Base-by-base conservation (phyloP, 306 rosid genomes). In the Begonia fuchsioides region DNA sequence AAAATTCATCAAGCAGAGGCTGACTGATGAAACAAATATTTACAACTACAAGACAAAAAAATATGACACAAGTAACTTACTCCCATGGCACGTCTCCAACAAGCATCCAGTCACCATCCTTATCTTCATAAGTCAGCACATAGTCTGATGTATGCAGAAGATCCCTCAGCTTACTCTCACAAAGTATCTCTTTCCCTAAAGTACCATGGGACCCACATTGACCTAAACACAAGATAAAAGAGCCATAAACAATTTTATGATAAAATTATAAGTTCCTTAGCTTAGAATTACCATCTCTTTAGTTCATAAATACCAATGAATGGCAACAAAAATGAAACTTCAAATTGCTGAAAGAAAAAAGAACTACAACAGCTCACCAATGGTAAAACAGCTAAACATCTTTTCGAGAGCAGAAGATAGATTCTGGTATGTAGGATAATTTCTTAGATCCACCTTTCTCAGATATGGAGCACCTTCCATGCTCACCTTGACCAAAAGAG, bases 381-480 rank as follows among this genome's bases (percentile, higher is more conserved):
- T 61, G 48, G 81, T 90, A 70, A 84, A 84, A 62, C 93, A 90
- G 78, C 92, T 81, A 74, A 90, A 90, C 98, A 90, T 90, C 76
- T 82, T 90, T 67, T 82, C 98, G 38, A 90, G 92, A 53, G 95
- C 95, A 68, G 85, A 79, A 56, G 98, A 90, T 10, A 90, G 64
- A 20, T 90, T 92, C 61, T 77, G 92, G 66, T 85, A 90, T 12
- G 92, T 63, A 16, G 79, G 43, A 56, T 85, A 90, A 41, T 62
- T 77, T 70, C 95, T 79, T 58, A 90, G 94, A 73, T 85, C 94
- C 9, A 85, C 98, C 73, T 90, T 90, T 72, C 98, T 72, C 63
- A 85, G 65, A 78, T 90, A 85, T 38, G 98, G 98, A 64, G 98
- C 98, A 49, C 98, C 98, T 58, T 90, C 98, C 94, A 90, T 90